Percentiles rank a stretch among this genome's conserved stretches.
phyloP scores from a whole-genome alignment of 257 asterid species.

The Penstemon barbatus region DNA sequence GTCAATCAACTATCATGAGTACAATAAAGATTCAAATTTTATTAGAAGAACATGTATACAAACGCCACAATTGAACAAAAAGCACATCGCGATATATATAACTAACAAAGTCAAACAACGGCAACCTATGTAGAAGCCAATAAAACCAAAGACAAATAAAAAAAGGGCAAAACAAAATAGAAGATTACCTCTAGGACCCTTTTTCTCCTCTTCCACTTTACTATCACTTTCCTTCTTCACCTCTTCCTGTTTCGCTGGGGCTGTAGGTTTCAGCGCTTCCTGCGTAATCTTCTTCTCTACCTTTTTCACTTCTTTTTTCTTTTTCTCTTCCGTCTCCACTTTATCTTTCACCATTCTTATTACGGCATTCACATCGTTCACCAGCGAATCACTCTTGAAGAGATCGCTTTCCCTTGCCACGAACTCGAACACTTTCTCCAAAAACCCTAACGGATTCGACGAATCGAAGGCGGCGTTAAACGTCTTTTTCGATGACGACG shows the following conservation, averaged over 20 bases:
- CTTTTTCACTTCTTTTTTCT: slow-evolving; percentile 34
- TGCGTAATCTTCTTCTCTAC: slow-evolving; percentile 23
- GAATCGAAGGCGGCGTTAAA: slow-evolving; percentile 60
- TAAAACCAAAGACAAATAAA: background rate
- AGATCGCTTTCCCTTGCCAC: slow-evolving; percentile 72
- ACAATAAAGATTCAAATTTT: background rate
- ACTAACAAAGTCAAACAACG: background rate
- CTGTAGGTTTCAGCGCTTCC: slow-evolving; percentile 9
- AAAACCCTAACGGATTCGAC: slow-evolving; percentile 68
- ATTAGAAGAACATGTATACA: background rate
- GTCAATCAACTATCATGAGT: no score
- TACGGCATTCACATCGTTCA: slow-evolving; percentile 71
- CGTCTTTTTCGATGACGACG: slow-evolving; percentile 35
- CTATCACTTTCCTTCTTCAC: slow-evolving; percentile 4
- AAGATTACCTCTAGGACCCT: slow-evolving; percentile 49
- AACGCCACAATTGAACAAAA: background rate
- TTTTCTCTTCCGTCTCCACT: slow-evolving; percentile 38
- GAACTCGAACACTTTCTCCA: slow-evolving; percentile 63
- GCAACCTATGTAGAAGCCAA: background rate
- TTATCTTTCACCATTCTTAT: slow-evolving; percentile 65
- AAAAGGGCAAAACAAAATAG: background rate
- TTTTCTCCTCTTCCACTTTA: slow-evolving; percentile 40
- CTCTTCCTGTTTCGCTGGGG: slow-evolving; percentile 13
- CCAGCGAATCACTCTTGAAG: slow-evolving; percentile 67
- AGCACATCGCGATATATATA: background rate